Evolutionary conservation across 139 green algal genomes (phyloP).

Genomic region (Chlorella sp.): DNA sequence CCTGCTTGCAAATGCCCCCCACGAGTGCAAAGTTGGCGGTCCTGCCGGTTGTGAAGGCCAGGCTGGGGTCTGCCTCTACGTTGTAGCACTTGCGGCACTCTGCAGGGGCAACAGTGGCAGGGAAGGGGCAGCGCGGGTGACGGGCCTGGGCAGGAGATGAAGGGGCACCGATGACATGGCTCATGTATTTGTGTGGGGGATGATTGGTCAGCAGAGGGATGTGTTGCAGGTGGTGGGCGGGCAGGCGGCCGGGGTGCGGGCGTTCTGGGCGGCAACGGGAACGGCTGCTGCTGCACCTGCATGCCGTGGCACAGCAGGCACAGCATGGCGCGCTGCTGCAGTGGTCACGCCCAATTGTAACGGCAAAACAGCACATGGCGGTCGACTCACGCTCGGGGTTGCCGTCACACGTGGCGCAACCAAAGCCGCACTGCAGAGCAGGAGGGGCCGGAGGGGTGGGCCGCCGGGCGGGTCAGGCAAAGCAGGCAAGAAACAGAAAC

Average conservation of each 20-base stretch:
- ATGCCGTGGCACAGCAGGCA: too few species aligned
- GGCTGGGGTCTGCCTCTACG: not conserved
- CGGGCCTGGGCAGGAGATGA: not conserved
- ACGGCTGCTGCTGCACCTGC: too few species aligned
- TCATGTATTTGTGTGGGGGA: too few species aligned
- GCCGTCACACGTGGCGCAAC: not conserved
- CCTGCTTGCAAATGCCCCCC: not conserved
- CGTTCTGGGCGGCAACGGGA: not conserved
- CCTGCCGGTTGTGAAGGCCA: not conserved
- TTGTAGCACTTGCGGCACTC: not conserved
- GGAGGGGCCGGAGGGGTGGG: not conserved
- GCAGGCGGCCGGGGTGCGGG: not conserved
- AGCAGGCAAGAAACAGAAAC: too few species aligned
- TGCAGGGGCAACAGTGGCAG: not conserved
- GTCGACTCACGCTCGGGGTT: not conserved
- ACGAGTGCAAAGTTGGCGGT: not conserved
- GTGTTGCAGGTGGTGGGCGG: too few species aligned
- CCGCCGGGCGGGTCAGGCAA: not conserved
- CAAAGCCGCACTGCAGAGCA: not conserved
- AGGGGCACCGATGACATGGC: too few species aligned
- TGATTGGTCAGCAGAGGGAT: too few species aligned
- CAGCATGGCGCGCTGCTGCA: too few species aligned
- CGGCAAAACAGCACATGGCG: too few species aligned
- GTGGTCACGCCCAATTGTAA: too few species aligned
- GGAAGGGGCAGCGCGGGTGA: too few species aligned